Evolutionary conservation across 83 land plant species (phyloP).

Genomic region (Picea abies): DNA sequence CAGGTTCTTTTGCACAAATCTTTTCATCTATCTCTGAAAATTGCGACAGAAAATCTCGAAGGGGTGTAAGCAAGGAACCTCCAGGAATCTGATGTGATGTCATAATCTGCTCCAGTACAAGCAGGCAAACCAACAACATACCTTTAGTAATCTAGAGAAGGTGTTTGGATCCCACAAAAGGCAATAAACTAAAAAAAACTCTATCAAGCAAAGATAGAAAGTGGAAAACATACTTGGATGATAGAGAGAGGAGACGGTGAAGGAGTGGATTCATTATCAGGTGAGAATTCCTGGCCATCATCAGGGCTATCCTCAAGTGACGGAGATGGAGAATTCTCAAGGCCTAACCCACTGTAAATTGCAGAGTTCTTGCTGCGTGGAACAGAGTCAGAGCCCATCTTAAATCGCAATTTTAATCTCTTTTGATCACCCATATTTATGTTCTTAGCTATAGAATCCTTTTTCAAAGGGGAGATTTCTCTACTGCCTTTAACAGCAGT

Average conservation of each 20-base stretch:
- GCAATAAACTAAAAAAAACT: neutral
- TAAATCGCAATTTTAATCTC: constrained; percentile 38
- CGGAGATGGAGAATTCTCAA: constrained; percentile 73
- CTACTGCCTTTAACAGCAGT: constrained; percentile 8
- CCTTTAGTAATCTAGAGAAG: neutral
- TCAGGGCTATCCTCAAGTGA: constrained; percentile 65
- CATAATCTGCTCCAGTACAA: constrained; percentile 63
- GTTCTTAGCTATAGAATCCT: constrained; percentile 20
- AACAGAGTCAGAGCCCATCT: constrained; percentile 53
- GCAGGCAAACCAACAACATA: constrained; percentile 6
- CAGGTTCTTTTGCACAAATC: constrained; percentile 2
- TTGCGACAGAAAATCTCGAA: constrained; percentile 42
- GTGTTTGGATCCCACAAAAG: neutral
- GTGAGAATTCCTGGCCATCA: constrained; percentile 46
- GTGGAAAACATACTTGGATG: constrained; percentile 48
- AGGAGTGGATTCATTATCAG: constrained; percentile 33
- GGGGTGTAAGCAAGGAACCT: constrained; percentile 64
- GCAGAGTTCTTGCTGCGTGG: constrained; percentile 55
- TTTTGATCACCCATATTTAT: constrained; percentile 33
- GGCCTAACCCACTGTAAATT: constrained; percentile 82
- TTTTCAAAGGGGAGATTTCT: constrained; percentile 20
- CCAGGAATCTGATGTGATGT: constrained; percentile 60
- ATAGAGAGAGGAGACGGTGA: constrained; percentile 70
- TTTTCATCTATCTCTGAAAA: constrained; percentile 37
- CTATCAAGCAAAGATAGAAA: neutral